These are phyloP conservation scores for Clonostachys rosea DNA, from an alignment of 2,329 filamentous ascomycete genomes.

Conservation along the genomic window DNA sequence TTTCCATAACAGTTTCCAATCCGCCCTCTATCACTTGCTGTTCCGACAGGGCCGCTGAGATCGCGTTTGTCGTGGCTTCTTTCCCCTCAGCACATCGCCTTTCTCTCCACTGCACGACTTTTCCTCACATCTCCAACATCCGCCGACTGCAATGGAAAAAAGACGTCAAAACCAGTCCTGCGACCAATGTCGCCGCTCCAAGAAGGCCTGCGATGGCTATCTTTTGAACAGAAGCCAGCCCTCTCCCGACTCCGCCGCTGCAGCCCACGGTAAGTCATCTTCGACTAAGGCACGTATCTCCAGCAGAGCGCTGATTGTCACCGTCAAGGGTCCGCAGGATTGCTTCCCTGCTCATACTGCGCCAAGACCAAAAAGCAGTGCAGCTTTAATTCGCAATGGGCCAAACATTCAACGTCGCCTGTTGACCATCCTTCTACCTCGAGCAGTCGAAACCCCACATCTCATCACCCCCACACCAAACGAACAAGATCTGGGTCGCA, in stretches of 20 bases:
- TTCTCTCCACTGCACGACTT: too few relatives aligned
- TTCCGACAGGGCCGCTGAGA: too few relatives aligned
- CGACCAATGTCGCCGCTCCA: constrained; percentile 14
- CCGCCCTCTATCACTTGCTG: too few relatives aligned
- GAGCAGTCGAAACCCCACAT: neutral
- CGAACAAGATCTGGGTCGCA: too few relatives aligned
- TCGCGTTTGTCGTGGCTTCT: too few relatives aligned
- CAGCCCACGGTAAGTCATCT: neutral
- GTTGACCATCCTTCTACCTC: neutral
- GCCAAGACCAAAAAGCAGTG: constrained; percentile 10
- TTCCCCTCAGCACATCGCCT: too few relatives aligned
- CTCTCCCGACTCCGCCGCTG: neutral
- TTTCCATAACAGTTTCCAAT: too few relatives aligned
- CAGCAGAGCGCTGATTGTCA: too few relatives aligned
- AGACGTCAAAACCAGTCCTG: constrained; percentile 15
- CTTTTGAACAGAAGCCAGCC: neutral
- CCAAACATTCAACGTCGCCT: neutral
- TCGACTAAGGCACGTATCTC: too few relatives aligned
- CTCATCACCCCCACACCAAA: too few relatives aligned
- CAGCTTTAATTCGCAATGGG: constrained; percentile 10
- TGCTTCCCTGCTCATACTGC: constrained; percentile 11
- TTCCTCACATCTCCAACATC: too few relatives aligned
- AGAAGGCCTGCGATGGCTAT: constrained; percentile 17
- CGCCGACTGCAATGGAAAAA: neutral
- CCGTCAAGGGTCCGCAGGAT: neutral